Evolutionary conservation across 345 rosid genomes (phyloP).

Genomic region (Arabis alpina): DNA sequence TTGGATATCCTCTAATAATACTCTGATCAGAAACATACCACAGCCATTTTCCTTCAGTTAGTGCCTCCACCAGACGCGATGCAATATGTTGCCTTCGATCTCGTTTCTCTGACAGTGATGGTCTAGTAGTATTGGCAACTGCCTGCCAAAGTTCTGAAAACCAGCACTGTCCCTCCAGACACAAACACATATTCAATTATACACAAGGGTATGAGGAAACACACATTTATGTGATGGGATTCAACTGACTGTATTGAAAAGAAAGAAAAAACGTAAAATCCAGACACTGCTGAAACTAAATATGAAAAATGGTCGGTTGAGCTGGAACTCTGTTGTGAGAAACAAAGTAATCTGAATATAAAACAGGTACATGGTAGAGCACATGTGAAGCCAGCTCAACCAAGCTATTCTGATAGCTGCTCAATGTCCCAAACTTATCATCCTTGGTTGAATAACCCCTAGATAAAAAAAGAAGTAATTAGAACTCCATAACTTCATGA

Average conservation of each 20-base stretch:
- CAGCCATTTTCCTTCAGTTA: constrained; percentile 81
- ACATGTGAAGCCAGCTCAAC: constrained; percentile 82
- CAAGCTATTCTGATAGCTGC: constrained; percentile 63
- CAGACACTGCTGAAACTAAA: constrained; percentile 30
- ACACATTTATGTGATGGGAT: constrained; percentile 21
- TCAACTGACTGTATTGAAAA: constrained; percentile 9
- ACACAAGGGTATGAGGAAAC: constrained; percentile 24
- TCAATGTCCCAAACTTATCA: constrained; percentile 69
- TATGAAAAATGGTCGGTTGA: not conserved
- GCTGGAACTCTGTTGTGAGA: constrained; percentile 14
- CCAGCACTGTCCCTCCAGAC: constrained; percentile 27
- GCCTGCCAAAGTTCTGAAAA: constrained; percentile 51
- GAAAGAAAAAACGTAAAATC: constrained; percentile 8
- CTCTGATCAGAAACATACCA: constrained; percentile 58
- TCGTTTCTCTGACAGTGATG: constrained; percentile 62
- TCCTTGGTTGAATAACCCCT: constrained; percentile 37
- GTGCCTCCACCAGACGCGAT: constrained; percentile 69
- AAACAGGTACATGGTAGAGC: constrained; percentile 64
- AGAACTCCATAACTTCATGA: too few relatives aligned
- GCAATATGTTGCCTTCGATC: constrained; percentile 64
- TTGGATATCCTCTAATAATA: constrained; percentile 14
- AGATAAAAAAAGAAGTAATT: too few relatives aligned
- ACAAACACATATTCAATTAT: constrained; percentile 24
- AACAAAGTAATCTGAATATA: constrained; percentile 21
- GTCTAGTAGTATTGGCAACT: constrained; percentile 53